These are phyloP conservation scores for Dichotomocladium elegans DNA, from an alignment of 371 early-diverging fungal genomes.

Conservation along the genomic window DNA sequence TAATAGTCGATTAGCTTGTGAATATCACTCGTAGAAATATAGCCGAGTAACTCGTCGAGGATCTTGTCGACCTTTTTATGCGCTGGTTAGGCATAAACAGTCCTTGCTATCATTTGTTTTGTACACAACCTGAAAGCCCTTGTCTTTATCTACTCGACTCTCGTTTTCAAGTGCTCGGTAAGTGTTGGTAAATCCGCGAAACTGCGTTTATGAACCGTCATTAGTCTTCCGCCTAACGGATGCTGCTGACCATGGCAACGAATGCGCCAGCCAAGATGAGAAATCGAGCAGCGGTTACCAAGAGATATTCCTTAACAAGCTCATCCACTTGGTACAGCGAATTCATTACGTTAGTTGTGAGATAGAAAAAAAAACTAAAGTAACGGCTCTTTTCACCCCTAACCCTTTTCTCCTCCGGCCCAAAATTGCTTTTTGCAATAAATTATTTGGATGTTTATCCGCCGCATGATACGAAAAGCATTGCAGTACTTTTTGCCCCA, in stretches of 20 bases:
- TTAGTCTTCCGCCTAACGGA: too few relatives aligned
- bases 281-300: conserved; percentile 35
- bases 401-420: neutral
- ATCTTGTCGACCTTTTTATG: conserved; percentile 58
- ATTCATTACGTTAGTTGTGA: conserved; percentile 36
- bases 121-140: conserved; percentile 64
- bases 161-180: conserved; percentile 63
- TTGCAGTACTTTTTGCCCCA: too few relatives aligned
- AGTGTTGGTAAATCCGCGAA: conserved; percentile 62
- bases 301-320: conserved; percentile 64
- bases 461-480: too few relatives aligned
- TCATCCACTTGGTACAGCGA: conserved; percentile 66
- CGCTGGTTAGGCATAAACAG: neutral
- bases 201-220: conserved; percentile 29
- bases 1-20: conserved; percentile 57
- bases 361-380: neutral
- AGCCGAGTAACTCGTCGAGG: conserved; percentile 55
- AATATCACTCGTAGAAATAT: conserved; percentile 53
- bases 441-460: too few relatives aligned
- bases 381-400: neutral
- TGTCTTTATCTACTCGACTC: conserved; percentile 56
- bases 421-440: neutral
- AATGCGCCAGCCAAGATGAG: neutral
- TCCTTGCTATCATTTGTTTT: too few relatives aligned
- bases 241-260: neutral